A percentile compares a stretch with the other conserved stretches of the same genome.
Conservation (phyloP, 2,329 filamentous ascomycete species). For the Botryotinia globosa region DNA sequence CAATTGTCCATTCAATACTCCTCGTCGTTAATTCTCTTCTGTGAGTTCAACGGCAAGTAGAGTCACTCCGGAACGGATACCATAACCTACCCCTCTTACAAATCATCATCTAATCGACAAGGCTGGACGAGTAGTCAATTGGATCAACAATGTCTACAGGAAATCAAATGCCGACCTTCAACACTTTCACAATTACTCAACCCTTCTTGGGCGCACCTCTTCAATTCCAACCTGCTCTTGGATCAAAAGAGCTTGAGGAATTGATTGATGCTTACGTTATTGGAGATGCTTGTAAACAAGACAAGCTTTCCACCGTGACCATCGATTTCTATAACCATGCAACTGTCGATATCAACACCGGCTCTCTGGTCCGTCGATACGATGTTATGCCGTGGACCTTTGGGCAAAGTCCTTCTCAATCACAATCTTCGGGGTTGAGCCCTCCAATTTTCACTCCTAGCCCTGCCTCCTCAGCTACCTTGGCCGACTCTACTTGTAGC, state of each 20-base stretch:
- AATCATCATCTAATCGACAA: constrained; percentile 6
- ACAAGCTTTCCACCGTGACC: constrained; percentile 57
- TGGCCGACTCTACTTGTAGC: constrained; percentile 36
- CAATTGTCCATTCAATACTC: not conserved
- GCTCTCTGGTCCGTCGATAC: constrained; percentile 51
- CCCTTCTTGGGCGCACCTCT: constrained; percentile 54
- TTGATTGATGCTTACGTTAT: constrained; percentile 58
- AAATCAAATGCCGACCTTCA: constrained; percentile 16
- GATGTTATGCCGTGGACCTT: constrained; percentile 44
- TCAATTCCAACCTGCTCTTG: constrained; percentile 65
- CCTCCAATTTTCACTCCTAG: constrained; percentile 41
- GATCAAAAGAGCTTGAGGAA: constrained; percentile 58
- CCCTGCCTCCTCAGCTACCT: constrained; percentile 46
- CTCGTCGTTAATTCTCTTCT: constrained; percentile 11
- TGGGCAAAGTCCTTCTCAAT: constrained; percentile 30
- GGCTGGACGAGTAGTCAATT: constrained; percentile 10
- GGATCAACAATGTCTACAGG: constrained; percentile 3
- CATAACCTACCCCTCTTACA: not conserved
- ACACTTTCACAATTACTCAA: constrained; percentile 53
- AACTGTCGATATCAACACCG: constrained; percentile 57
- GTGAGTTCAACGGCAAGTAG: not conserved
- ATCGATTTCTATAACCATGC: constrained; percentile 58
- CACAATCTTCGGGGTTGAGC: constrained; percentile 56
- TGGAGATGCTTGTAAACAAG: constrained; percentile 51
- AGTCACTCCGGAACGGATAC: not conserved